Conservation (phyloP, 2,329 filamentous ascomycete species). For the Penicillium digitatum region DNA sequence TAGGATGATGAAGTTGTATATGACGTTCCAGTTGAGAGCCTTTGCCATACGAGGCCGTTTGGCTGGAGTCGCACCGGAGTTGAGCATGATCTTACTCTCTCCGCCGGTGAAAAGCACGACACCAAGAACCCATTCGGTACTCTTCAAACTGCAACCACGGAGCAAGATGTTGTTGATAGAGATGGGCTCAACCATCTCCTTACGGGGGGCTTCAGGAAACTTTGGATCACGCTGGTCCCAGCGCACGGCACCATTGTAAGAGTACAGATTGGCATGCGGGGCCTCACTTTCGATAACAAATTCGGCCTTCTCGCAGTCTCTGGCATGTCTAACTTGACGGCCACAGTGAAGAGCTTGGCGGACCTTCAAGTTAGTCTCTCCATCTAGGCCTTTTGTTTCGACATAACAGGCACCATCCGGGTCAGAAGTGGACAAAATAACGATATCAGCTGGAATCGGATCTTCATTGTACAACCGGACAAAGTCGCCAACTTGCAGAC, state of each 20-base stretch:
- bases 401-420: constrained; percentile 93
- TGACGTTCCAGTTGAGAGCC: constrained; percentile 94
- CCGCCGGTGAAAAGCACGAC: constrained; percentile 91
- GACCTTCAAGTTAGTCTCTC: constrained; percentile 96
- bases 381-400: constrained; percentile 96
- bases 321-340: constrained; percentile 75
- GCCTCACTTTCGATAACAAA: constrained; percentile 87
- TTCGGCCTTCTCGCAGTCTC: constrained; percentile 84
- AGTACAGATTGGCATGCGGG: constrained; percentile 89
- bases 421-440: constrained; percentile 89
- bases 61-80: constrained; percentile 88
- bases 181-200: constrained; percentile 85
- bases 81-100: constrained; percentile 99
- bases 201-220: constrained; percentile 58
- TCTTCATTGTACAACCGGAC: constrained; percentile 95
- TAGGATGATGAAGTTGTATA: constrained; percentile 91
- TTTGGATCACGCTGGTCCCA: constrained; percentile 73
- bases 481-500: constrained; percentile 89
- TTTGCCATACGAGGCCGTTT: constrained; percentile 89
- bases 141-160: constrained; percentile 86
- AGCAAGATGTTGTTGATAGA: constrained; percentile 93
- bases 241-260: constrained; percentile 83
- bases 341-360: constrained; percentile 85
- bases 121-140: constrained; percentile 93
- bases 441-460: constrained; percentile 87